These are phyloP conservation scores for Trametes cingulata DNA, from an alignment of 768 basidiomycete genomes.

Conservation along the genomic window DNA sequence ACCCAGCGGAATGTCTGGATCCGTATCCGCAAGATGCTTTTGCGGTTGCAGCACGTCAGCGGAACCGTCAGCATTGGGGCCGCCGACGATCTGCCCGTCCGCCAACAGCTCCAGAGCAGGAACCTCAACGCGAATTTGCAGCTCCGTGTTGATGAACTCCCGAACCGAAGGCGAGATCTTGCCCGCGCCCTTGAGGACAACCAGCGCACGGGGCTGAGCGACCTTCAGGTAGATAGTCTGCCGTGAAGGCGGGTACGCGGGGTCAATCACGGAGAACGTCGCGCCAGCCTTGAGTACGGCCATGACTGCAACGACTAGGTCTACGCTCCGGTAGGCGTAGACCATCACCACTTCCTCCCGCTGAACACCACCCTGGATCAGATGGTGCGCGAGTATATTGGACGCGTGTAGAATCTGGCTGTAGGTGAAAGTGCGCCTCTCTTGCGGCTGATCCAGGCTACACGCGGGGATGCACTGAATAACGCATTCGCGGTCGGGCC, in stretches of 20 bases:
- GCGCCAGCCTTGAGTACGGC: slow-evolving; percentile 95
- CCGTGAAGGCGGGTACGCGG: slow-evolving; percentile 91
- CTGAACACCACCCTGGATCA: slow-evolving; percentile 82
- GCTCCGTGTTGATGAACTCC: slow-evolving; percentile 73
- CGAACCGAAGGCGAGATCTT: slow-evolving; percentile 77
- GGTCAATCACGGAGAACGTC: slow-evolving; percentile 97
- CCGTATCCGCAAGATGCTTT: slow-evolving; percentile 56
- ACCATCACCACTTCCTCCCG: slow-evolving; percentile 98
- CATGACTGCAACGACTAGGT: slow-evolving; percentile 96
- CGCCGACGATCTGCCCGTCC: slow-evolving; percentile 67
- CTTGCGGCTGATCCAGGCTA: slow-evolving; percentile 44
- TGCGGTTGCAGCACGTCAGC: slow-evolving; percentile 65
- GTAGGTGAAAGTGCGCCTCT: slow-evolving; percentile 71
- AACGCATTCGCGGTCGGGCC: slow-evolving; percentile 86
- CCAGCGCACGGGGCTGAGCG: slow-evolving; percentile 85
- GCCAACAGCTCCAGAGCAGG: slow-evolving; percentile 80
- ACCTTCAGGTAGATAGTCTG: slow-evolving; percentile 94
- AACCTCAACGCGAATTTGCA: slow-evolving; percentile 87
- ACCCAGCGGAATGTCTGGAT: slow-evolving; percentile 84
- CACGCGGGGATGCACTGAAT: slow-evolving; percentile 67
- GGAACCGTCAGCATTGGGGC: slow-evolving; percentile 38
- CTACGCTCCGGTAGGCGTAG: slow-evolving; percentile 94
- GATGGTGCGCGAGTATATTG: slow-evolving; percentile 88
- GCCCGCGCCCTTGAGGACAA: slow-evolving; percentile 91
- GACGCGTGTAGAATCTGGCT: slow-evolving; percentile 77